A percentile compares a stretch with the other conserved stretches of the same genome.
Conservation (phyloP, 192 early-diverging fungal species). For the Dissophora ornata region DNA sequence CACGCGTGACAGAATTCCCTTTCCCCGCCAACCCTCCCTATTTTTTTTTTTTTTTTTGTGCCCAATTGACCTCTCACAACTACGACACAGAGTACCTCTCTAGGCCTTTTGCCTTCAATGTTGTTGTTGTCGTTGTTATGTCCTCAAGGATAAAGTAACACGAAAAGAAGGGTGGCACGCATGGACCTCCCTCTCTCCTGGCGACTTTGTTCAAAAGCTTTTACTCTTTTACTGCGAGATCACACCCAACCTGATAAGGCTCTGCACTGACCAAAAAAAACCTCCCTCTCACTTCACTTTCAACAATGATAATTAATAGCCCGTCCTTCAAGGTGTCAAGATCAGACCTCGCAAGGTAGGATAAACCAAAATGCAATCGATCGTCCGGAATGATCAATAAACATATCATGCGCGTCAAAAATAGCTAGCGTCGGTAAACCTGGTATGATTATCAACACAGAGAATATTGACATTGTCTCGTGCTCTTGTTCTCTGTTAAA, state of each 20-base stretch:
- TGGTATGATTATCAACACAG: no score
- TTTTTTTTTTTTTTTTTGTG: no score
- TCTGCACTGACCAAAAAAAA: background rate
- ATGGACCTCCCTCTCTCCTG: constrained; percentile 16
- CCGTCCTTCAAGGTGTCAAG: constrained; percentile 75
- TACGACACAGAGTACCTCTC: no score
- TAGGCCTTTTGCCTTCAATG: no score
- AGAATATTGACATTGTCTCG: background rate
- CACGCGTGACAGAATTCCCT: background rate
- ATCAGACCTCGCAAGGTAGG: constrained; percentile 75
- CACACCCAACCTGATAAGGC: no score
- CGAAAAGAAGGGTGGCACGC: constrained; percentile 9
- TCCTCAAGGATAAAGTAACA: constrained; percentile 1
- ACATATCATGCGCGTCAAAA: background rate
- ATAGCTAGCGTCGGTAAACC: no score
- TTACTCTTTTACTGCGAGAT: background rate
- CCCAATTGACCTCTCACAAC: no score
- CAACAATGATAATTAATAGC: constrained; percentile 31
- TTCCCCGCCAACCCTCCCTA: background rate
- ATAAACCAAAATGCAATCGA: background rate
- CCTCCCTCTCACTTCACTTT: background rate
- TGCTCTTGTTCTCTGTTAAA: constrained; percentile 4
- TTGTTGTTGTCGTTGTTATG: no score
- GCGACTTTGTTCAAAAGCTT: no score
- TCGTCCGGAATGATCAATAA: background rate